phyloP scores from a whole-genome alignment of 2,329 filamentous ascomycete species.

The Scleromitrula shiraiana region DNA sequence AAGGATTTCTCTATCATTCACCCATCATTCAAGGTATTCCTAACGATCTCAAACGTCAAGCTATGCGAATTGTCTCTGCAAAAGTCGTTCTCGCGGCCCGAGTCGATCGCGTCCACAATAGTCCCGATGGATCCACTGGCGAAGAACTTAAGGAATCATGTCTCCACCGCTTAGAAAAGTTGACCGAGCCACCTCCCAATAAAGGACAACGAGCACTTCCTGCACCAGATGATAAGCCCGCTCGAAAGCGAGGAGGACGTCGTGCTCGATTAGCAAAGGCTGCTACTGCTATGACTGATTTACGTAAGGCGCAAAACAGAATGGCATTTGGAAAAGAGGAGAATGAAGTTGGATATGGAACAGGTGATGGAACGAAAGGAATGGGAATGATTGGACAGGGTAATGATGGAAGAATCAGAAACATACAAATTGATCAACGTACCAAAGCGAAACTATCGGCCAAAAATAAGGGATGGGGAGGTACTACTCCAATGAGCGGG shows the following conservation, averaged over 20 bases:
- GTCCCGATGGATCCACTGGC: slow-evolving; percentile 73
- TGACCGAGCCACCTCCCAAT: slow-evolving; percentile 86
- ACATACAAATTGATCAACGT: slow-evolving; percentile 82
- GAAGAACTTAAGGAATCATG: slow-evolving; percentile 76
- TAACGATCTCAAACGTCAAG: slow-evolving; percentile 81
- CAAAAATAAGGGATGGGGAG: slow-evolving; percentile 94
- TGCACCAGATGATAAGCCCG: slow-evolving; percentile 90
- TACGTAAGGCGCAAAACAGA: slow-evolving; percentile 92
- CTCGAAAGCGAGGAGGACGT: slow-evolving; percentile 83
- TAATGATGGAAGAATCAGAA: slow-evolving; percentile 82
- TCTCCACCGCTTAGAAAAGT: slow-evolving; percentile 79
- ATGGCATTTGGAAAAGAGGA: slow-evolving; percentile 96
- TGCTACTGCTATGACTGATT: slow-evolving; percentile 90
- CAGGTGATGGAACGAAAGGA: slow-evolving; percentile 75
- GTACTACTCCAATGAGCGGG: slow-evolving; percentile 52
- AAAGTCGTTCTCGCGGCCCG: slow-evolving; percentile 92
- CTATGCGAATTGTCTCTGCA: slow-evolving; percentile 87
- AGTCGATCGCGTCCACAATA: slow-evolving; percentile 77
- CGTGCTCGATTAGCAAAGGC: slow-evolving; percentile 92
- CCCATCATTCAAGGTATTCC: slow-evolving; percentile 81
- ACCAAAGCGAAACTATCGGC: slow-evolving; percentile 89
- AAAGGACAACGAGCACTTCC: slow-evolving; percentile 81
- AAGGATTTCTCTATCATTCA: slow-evolving; percentile 89
- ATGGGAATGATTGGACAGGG: slow-evolving; percentile 91
- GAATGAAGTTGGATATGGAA: slow-evolving; percentile 83